Evolutionary conservation across 768 basidiomycete genomes (phyloP), one percentile per base, ranked within the genome.

Genomic region (Krasilnikovozyma curviuscula): DNA sequence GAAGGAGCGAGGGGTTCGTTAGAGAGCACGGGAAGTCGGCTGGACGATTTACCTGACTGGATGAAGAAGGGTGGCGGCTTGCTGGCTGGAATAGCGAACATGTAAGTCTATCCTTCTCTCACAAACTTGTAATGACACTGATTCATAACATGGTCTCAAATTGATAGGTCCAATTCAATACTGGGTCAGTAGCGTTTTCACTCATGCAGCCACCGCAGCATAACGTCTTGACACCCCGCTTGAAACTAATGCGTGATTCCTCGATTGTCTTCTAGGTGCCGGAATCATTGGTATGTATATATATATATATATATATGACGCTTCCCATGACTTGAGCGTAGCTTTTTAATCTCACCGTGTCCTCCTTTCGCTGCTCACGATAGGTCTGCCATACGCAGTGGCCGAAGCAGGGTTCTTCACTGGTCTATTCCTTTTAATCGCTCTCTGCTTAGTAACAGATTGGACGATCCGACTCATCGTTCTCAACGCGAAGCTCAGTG

Each of bases 151-250:
- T 12, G 21, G 77, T 83, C 58, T 84, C 82, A 7, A 83, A 49
- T 80, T 19, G 83, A 89, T 62, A 93, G 93, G 91, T 82, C 85
- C 19, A 95, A 97, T 61, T 86, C 83, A 2, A 93, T 97, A 29
- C 67, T 95, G 13, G 89, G 89, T 55, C 40, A 37, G 59, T 47
- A 0, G 16, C 13, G 49, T 33, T 14, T 52, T 44, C 24, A 39
- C 41, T 21, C 49, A 33, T 41, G 35, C 44, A 38, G 31, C 40
- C 31, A 35, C 25, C 42, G 29, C 21, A 2, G 12, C 14, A 7
- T 14, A 38, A 12, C 25, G 29, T 29, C 13, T 21, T 37, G 32
- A 40, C 33, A 50, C 28, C 19, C 48, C 46, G 7, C 47, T 27
- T 37, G 30, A 34, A 24, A n/a, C 30, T 29, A 28, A 25, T 34